phyloP scores from a whole-genome alignment of 768 basidiomycete genomes.

The Mycena galericulata region DNA sequence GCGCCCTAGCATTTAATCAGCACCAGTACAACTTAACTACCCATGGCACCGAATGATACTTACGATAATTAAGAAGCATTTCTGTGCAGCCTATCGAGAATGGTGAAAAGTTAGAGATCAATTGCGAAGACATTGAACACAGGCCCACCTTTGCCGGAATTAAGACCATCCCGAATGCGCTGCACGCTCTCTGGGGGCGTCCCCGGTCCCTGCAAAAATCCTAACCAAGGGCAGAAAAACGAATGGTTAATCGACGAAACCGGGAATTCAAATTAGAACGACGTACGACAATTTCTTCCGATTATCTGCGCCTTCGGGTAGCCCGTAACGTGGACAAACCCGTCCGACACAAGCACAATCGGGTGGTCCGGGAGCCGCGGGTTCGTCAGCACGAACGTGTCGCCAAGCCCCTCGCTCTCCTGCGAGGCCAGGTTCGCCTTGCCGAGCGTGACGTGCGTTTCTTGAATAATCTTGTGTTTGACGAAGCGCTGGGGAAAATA shows the following conservation, averaged over 20 bases:
- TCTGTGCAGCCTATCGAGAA: conserved; percentile 26
- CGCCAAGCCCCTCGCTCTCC: conserved; percentile 30
- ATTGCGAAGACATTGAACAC: no score
- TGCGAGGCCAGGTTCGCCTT: conserved; percentile 25
- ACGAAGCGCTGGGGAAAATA: conserved; percentile 23
- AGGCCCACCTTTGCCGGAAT: conserved; percentile 29
- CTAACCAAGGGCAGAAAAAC: not conserved
- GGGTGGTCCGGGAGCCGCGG: conserved; percentile 36
- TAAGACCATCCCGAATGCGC: conserved; percentile 32
- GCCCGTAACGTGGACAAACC: conserved; percentile 33
- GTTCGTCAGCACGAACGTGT: conserved; percentile 34
- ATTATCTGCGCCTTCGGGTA: conserved; percentile 28
- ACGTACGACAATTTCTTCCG: conserved; percentile 34
- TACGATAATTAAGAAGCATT: conserved; percentile 32
- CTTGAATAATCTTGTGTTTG: conserved; percentile 35
- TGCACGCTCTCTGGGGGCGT: conserved; percentile 32
- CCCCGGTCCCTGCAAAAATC: conserved; percentile 33
- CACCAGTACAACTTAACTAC: not conserved
- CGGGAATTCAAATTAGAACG: no score
- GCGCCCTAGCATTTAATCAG: conserved; percentile 12
- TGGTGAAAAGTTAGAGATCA: not conserved
- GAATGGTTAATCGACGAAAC: not conserved
- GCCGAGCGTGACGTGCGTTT: conserved; percentile 32
- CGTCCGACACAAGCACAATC: conserved; percentile 33
- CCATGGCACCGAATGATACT: not conserved